phyloP scores from a whole-genome alignment of 2,329 filamentous ascomycete genomes.

The Didymella pinodella region DNA sequence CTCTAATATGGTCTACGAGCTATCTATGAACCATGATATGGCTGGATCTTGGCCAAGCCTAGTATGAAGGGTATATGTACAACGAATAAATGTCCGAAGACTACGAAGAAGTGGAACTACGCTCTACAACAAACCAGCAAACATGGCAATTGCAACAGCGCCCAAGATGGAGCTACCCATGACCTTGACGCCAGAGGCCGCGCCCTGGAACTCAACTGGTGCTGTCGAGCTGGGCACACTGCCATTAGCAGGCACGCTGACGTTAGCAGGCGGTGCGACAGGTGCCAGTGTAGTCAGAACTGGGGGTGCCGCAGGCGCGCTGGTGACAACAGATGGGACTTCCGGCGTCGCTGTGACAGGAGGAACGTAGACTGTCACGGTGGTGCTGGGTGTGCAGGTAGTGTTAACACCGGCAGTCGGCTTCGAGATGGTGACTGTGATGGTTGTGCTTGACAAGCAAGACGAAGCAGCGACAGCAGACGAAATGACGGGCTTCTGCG shows the following conservation, averaged over 20 bases:
- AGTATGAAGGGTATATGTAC: conserved; percentile 29
- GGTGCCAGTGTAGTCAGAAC: conserved; percentile 25
- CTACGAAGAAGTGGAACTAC: conserved; percentile 11
- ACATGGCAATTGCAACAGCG: conserved; percentile 29
- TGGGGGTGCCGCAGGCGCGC: conserved; percentile 21
- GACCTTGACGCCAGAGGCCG: conserved; percentile 28
- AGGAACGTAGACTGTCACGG: conserved; percentile 39
- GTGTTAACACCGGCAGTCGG: conserved; percentile 21
- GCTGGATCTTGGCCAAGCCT: conserved; percentile 14
- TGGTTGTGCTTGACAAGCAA: conserved; percentile 34
- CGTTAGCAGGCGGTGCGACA: conserved; percentile 35
- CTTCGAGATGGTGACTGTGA: conserved; percentile 28
- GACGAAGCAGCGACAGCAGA: conserved; percentile 17
- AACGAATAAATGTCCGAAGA: conserved; percentile 16
- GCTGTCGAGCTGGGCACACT: conserved; percentile 27
- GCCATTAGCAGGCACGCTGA: conserved; percentile 35
- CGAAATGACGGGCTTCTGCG: conserved; percentile 24
- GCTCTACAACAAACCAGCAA: conserved; percentile 35
- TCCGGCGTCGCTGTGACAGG: conserved; percentile 18
- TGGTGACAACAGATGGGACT: conserved; percentile 15
- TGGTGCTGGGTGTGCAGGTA: conserved; percentile 36
- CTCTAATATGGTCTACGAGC: conserved; percentile 15
- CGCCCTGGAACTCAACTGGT: conserved; percentile 36
- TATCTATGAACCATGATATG: conserved; percentile 21
- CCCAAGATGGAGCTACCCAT: conserved; percentile 31